Conservation (phyloP, 148 eudicot species). For the Camellia japonica region DNA sequence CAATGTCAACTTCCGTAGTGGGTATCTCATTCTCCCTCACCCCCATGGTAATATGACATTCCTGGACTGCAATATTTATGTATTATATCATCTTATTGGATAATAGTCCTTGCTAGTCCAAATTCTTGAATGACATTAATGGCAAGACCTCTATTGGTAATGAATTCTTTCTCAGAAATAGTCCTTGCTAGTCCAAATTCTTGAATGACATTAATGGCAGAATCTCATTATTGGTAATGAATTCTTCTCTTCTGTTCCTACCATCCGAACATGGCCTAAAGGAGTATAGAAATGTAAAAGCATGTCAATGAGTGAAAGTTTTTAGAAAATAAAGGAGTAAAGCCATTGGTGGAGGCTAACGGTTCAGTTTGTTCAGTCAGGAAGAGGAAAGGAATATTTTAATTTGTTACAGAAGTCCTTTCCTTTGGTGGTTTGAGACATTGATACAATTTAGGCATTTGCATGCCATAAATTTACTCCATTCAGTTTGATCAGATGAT, state of each 20-base stretch:
- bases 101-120: too few species aligned
- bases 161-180: too few species aligned
- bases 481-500: not conserved
- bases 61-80: too few species aligned
- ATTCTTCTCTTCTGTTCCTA: not conserved
- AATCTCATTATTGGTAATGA: not conserved
- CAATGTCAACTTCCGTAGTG: too few species aligned
- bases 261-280: not conserved
- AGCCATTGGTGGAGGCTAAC: not conserved
- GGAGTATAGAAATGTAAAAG: not conserved
- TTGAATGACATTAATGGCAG: not conserved
- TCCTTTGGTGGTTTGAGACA: not conserved
- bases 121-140: too few species aligned
- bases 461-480: not conserved
- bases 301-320: not conserved
- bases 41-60: too few species aligned
- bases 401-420: not conserved
- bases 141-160: too few species aligned
- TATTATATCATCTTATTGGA: too few species aligned
- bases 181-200: too few species aligned
- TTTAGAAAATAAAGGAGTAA: not conserved
- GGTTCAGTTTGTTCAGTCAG: not conserved
- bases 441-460: too few species aligned
- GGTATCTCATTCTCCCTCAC: too few species aligned
- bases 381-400: not conserved